Conservation (phyloP, 2,329 filamentous ascomycete species). For the Nemania sp. region DNA sequence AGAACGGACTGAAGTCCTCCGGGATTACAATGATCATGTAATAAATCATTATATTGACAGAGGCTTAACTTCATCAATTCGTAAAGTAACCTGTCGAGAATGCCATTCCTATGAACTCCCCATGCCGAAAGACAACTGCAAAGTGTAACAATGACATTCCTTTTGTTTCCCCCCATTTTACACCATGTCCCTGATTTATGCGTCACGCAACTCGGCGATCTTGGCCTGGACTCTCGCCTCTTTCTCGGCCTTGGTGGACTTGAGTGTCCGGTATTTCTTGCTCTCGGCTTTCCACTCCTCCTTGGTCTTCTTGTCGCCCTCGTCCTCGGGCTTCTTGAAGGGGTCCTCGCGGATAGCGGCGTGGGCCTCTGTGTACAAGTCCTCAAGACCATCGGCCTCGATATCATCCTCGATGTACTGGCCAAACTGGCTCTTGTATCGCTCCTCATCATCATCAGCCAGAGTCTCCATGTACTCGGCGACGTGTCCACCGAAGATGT, state of each 20-base stretch:
- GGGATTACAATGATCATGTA: constrained; percentile 11
- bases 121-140: constrained; percentile 41
- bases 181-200: constrained; percentile 43
- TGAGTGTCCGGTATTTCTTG: constrained; percentile 80
- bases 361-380: constrained; percentile 93
- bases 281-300: constrained; percentile 96
- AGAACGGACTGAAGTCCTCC: no score
- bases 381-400: constrained; percentile 96
- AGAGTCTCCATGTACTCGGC: constrained; percentile 99
- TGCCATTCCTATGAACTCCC: constrained; percentile 41
- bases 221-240: constrained; percentile 82
- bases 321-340: constrained; percentile 84
- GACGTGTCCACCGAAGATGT: constrained; percentile 98
- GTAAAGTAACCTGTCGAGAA: constrained; percentile 34
- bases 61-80: constrained; percentile 38
- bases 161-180: constrained; percentile 29
- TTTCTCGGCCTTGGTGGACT: constrained; percentile 85
- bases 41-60: constrained; percentile 28
- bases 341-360: constrained; percentile 96
- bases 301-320: constrained; percentile 90
- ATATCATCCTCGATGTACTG: constrained; percentile 97
- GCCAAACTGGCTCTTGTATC: constrained; percentile 97
- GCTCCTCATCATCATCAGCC: constrained; percentile 99
- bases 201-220: constrained; percentile 78
- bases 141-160: constrained; percentile 34